Evolutionary conservation across 805 yeast genomes (phyloP).

Genomic region (Hagleromyces aurorensis): DNA sequence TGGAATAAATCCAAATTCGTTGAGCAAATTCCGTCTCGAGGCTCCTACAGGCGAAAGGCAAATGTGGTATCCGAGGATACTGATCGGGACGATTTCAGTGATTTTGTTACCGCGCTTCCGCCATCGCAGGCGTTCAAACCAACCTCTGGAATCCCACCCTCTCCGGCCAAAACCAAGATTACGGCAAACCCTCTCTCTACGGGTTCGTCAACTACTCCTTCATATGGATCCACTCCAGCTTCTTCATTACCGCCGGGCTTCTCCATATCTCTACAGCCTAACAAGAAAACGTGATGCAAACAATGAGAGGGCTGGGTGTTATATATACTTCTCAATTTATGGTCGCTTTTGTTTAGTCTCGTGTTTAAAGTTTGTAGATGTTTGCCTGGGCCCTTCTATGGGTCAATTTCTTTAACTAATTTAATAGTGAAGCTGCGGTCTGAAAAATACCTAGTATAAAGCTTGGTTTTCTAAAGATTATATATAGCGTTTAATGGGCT

Average conservation of each 20-base stretch:
- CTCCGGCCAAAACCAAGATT: slow-evolving; percentile 1
- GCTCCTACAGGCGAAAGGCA: no score
- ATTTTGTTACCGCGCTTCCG: slow-evolving; percentile 23
- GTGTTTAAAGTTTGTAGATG: no score
- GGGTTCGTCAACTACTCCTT: background rate
- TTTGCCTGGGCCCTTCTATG: no score
- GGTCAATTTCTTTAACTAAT: no score
- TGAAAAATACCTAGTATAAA: no score
- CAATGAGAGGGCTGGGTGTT: no score
- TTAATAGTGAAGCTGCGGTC: no score
- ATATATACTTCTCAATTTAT: no score
- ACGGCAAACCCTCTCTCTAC: slow-evolving; percentile 1
- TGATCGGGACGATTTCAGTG: slow-evolving; percentile 28
- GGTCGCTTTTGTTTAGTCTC: no score
- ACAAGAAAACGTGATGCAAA: slow-evolving; percentile 10
- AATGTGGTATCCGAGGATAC: no score
- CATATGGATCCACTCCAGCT: slow-evolving; percentile 1
- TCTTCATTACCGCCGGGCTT: slow-evolving; percentile 37
- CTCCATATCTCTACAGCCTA: slow-evolving; percentile 32
- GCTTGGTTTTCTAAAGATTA: no score
- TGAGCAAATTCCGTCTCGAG: background rate
- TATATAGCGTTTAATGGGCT: no score
- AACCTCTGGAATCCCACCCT: slow-evolving; percentile 2
- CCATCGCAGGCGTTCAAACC: slow-evolving; percentile 9
- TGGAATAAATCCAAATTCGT: background rate